Conservation (phyloP, 2,329 filamentous ascomycete species). For the Monilinia fructigena region DNA sequence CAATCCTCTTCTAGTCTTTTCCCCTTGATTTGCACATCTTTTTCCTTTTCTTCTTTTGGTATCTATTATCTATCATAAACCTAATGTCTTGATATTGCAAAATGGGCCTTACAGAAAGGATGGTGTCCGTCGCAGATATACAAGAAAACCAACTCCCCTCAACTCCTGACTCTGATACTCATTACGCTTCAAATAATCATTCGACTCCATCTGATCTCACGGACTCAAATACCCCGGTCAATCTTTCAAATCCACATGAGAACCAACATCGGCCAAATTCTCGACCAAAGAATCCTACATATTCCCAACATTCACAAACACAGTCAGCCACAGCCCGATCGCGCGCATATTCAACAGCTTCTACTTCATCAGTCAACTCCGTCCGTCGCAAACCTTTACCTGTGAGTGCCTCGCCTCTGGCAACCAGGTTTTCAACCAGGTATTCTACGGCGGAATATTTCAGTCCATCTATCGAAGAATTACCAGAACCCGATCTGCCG, state of each 20-base stretch:
- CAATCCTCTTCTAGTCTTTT: constrained; percentile 15
- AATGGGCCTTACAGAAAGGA: constrained; percentile 28
- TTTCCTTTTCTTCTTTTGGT: constrained; percentile 22
- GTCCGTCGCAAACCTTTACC: constrained; percentile 63
- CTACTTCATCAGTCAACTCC: constrained; percentile 31
- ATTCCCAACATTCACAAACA: constrained; percentile 20
- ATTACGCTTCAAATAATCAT: constrained; percentile 33
- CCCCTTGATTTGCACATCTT: constrained; percentile 33
- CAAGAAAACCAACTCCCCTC: constrained; percentile 30
- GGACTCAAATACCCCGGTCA: constrained; percentile 26
- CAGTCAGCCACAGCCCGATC: constrained; percentile 29
- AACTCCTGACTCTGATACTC: constrained; percentile 35
- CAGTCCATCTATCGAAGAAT: constrained; percentile 42
- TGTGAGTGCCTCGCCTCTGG: constrained; percentile 52
- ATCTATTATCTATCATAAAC: neutral
- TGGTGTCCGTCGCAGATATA: constrained; percentile 31
- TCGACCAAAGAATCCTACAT: constrained; percentile 23
- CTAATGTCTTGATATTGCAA: constrained; percentile 22
- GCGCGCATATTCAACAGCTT: constrained; percentile 33
- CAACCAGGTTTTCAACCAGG: constrained; percentile 50
- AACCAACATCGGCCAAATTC: constrained; percentile 26
- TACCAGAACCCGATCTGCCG: constrained; percentile 50
- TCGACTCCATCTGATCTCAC: constrained; percentile 33
- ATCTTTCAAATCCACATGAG: constrained; percentile 21
- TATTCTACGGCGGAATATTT: constrained; percentile 46